Base-by-base conservation (phyloP, 176 grass and related monocot genomes). In the Neostapfia colusana region DNA sequence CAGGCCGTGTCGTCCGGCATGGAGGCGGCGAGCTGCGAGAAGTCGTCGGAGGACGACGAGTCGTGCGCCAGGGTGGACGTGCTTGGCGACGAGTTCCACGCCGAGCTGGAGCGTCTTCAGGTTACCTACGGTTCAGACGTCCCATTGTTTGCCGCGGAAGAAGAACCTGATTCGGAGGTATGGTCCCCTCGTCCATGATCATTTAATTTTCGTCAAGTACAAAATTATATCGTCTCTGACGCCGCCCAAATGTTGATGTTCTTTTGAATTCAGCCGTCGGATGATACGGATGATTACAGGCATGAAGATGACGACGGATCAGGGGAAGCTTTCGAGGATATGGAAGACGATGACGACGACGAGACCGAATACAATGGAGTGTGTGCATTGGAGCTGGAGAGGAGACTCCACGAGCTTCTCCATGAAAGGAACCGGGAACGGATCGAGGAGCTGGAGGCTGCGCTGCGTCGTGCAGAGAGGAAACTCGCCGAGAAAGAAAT, bases 351-450 rank as follows among this genome's bases (percentile, higher is more conserved):
- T 1, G 37, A 67, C 0, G 25, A 65, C 0, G 49, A 53, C 0
- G 44, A 61, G 1, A 15, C 67, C 0, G 63, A 53, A 2, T 83
- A 74, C 48, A 54, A 48, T 8, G 83, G 83, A 2, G 83, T 90
- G 0, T 75, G 63, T 39, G 74, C 83, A 0, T 0, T 90, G 0
- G 83, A 75, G 83, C 55, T 90, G 63, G 88, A 86, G 83, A 78
- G 88, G 38, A 48, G 88, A 69, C 83, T 90, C 24, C 83, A 86
- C 40, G 83, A 86, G 44, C 83, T 90, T 45, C 88, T 90, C 67
- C 88, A 90, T 2, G 74, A 78, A 51, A n/a, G 82, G 55, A 82
- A 86, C 60, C 79, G 73, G 64, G 79, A 86, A 1, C 44, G 79
- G n/a, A 90, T 90, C 2, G 79, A 79, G 25, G 83, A 86, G 69